Evolutionary conservation across 2,329 filamentous ascomycete genomes (phyloP).

Genomic region (Phaeoacremonium minimum): DNA sequence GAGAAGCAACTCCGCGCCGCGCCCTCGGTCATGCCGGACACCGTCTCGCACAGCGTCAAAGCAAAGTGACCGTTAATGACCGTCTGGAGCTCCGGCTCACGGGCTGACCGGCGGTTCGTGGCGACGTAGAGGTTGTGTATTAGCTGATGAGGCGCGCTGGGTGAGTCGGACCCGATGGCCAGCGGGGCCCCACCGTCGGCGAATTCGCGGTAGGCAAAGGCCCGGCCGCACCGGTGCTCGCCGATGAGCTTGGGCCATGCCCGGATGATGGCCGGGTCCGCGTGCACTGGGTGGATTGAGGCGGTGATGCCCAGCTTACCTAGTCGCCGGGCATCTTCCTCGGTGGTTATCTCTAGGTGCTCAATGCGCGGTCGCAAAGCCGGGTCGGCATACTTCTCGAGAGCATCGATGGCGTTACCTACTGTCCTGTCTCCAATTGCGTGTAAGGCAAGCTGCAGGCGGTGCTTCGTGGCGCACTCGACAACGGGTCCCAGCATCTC

Average conservation of each 20-base stretch:
- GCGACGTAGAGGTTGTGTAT: slow-evolving; percentile 54
- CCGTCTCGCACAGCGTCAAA: slow-evolving; percentile 45
- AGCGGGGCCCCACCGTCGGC: slow-evolving; percentile 46
- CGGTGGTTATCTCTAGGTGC: slow-evolving; percentile 56
- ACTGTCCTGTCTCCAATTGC: slow-evolving; percentile 61
- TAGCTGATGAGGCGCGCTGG: slow-evolving; percentile 51
- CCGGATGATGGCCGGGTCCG: slow-evolving; percentile 55
- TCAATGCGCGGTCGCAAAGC: slow-evolving; percentile 57
- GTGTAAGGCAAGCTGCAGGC: slow-evolving; percentile 58
- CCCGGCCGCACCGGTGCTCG: slow-evolving; percentile 44
- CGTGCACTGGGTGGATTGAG: slow-evolving; percentile 53
- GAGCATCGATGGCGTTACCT: slow-evolving; percentile 49
- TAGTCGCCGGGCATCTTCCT: slow-evolving; percentile 49
- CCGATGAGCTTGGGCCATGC: slow-evolving; percentile 58
- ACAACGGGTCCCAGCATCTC: slow-evolving; percentile 49
- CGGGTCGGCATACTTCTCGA: slow-evolving; percentile 36
- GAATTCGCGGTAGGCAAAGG: slow-evolving; percentile 61
- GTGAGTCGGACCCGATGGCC: slow-evolving; percentile 54
- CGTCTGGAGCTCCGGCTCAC: slow-evolving; percentile 34
- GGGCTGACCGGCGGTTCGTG: slow-evolving; percentile 50
- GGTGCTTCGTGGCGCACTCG: slow-evolving; percentile 42
- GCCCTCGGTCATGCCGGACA: slow-evolving; percentile 49
- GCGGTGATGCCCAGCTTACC: slow-evolving; percentile 56
- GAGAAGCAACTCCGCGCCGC: slow-evolving; percentile 55
- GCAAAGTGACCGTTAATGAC: slow-evolving; percentile 48